Evolutionary conservation across 805 yeast genomes (phyloP), one percentile per base, ranked within the genome.

Genomic region (Cyberlindnera saturnus): DNA sequence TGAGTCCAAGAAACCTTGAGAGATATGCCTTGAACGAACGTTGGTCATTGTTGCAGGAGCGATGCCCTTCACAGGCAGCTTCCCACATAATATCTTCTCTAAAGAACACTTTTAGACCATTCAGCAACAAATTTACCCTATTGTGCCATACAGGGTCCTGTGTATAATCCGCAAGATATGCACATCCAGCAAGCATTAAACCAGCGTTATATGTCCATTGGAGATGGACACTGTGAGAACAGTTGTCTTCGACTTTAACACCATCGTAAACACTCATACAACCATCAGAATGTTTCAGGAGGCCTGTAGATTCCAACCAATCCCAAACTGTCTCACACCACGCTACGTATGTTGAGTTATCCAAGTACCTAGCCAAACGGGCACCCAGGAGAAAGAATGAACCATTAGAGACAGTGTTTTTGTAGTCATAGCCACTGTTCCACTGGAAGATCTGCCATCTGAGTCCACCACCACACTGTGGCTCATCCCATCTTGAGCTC

Each of bases 371-470:
- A 3, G 93, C 93, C 52, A 90, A 72, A 49, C 97, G 73, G 1
- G 96, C 93, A 15, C 86, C 95, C 34, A 90, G 61, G 53, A 87
- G 88, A 75, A 90, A 89, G 43, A 90, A 69, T 39, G 90, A 86
- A 23, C 95, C 97, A 63, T 87, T 90, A n/a, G 95, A 74, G 45
- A 90, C 87, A 32, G 96, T 70, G 63, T 91, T 91, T 64, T 91
- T 91, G 65, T 91, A 91, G 62, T 86, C 85, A 62, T 89, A 91
- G 48, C 98, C 99, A 6, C 87, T 74, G 62, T 91, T 91, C 96
- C 96, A 90, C 44, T 82, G 74, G 68, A 82, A 91, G 57, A 91
- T 91, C 69, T 91, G 98, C 98, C 98, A 91, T 64, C 97, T 74
- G 47, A 91, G 67, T 1, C 99, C 98, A 46, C 99, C 98, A 36